Evolutionary conservation across 495 filamentous ascomycete species (phyloP).

Genomic region (Aspergillus incahuasiensis): DNA sequence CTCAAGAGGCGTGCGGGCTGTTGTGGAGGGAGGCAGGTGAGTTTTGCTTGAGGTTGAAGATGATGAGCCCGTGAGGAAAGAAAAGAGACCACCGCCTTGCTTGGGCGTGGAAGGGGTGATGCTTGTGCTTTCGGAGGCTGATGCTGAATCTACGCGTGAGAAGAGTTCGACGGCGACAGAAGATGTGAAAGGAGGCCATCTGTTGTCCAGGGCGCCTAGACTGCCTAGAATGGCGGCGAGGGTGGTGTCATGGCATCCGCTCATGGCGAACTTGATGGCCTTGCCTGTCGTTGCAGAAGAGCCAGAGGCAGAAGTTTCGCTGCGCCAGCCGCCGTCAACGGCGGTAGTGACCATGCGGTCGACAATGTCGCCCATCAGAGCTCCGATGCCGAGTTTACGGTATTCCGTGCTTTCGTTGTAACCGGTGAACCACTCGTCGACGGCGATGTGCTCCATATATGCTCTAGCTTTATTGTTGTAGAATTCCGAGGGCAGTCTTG

Average conservation of each 20-base stretch:
- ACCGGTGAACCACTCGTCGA: constrained; percentile 92
- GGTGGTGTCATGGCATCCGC: constrained; percentile 93
- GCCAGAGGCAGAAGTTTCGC: constrained; percentile 50
- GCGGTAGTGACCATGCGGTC: constrained; percentile 72
- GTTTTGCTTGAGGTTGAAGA: constrained; percentile 16
- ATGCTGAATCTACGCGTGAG: constrained; percentile 32
- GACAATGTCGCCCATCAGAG: constrained; percentile 78
- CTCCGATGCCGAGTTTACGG: constrained; percentile 79
- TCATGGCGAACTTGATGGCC: constrained; percentile 65
- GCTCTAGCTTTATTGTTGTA: constrained; percentile 69
- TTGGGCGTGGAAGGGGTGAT: neutral
- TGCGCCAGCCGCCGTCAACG: constrained; percentile 55
- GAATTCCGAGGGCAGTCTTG: constrained; percentile 75
- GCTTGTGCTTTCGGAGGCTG: neutral
- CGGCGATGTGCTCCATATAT: constrained; percentile 71
- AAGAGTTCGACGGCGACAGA: constrained; percentile 92
- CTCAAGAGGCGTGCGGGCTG: constrained; percentile 29
- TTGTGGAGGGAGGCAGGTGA: constrained; percentile 24
- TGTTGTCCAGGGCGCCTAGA: constrained; percentile 68
- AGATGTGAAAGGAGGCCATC: constrained; percentile 91
- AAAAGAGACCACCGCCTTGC: constrained; percentile 27
- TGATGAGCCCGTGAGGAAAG: constrained; percentile 24
- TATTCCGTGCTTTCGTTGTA: constrained; percentile 83
- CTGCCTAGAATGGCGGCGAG: constrained; percentile 73
- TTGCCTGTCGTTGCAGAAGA: constrained; percentile 41